Percentiles rank a stretch among this genome's conserved stretches.
These are phyloP conservation scores for Lachnellula arida DNA, from an alignment of 2,329 filamentous ascomycete species.

Conservation along the genomic window DNA sequence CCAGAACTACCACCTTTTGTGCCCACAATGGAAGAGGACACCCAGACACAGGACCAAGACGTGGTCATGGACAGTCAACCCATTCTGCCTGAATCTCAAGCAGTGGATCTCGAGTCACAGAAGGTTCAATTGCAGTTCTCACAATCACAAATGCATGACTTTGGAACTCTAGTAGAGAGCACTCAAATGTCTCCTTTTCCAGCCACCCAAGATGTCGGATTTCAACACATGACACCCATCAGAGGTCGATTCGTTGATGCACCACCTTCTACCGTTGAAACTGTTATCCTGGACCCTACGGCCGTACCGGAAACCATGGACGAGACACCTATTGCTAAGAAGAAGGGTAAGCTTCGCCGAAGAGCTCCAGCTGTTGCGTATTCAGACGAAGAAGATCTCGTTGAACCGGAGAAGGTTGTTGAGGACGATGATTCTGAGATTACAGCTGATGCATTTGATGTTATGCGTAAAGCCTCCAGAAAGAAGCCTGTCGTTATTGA, in stretches of 20 bases:
- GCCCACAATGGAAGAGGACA: slow-evolving; percentile 38
- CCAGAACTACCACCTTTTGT: slow-evolving; percentile 44
- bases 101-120: slow-evolving; percentile 29
- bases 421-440: slow-evolving; percentile 35
- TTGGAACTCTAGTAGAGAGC: slow-evolving; percentile 51
- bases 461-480: slow-evolving; percentile 64
- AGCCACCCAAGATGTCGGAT: slow-evolving; percentile 76
- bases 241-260: slow-evolving; percentile 60
- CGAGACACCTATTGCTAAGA: slow-evolving; percentile 63
- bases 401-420: slow-evolving; percentile 18
- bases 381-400: slow-evolving; percentile 32
- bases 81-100: slow-evolving; percentile 37
- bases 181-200: slow-evolving; percentile 67
- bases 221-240: slow-evolving; percentile 68
- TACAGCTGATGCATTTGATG: slow-evolving; percentile 35
- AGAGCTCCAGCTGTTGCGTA: slow-evolving; percentile 40
- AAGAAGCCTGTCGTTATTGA: slow-evolving; percentile 48
- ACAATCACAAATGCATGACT: slow-evolving; percentile 55
- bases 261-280: slow-evolving; percentile 66
- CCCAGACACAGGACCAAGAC: slow-evolving; percentile 34
- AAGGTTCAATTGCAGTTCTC: slow-evolving; percentile 52
- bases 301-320: slow-evolving; percentile 35
- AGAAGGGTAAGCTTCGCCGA: slow-evolving; percentile 53
- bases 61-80: slow-evolving; percentile 46
- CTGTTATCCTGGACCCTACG: slow-evolving; percentile 48